These are phyloP conservation scores for Priceomyces haplophilus DNA, from an alignment of 805 yeast genomes.

Conservation along the genomic window DNA sequence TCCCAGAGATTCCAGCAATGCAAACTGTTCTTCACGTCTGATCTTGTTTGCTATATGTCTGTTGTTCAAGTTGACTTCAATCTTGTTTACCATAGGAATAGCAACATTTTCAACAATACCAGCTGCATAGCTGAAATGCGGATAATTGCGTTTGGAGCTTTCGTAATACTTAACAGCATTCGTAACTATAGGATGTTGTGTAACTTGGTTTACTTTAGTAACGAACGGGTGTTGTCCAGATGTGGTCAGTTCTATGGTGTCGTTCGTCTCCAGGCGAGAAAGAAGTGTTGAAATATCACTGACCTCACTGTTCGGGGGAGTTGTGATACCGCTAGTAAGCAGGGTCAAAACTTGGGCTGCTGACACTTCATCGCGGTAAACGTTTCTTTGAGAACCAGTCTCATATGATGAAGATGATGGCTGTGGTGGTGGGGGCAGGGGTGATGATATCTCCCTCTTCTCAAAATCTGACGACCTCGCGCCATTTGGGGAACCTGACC, in stretches of 20 bases:
- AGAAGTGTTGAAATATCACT: neutral
- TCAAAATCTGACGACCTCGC: no score
- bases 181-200: constrained; percentile 42
- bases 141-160: constrained; percentile 42
- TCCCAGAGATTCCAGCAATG: constrained; percentile 6
- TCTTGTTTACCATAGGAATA: constrained; percentile 48
- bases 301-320: constrained; percentile 13
- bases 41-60: constrained; percentile 29
- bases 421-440: neutral
- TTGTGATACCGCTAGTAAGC: constrained; percentile 24
- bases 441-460: neutral
- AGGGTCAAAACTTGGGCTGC: constrained; percentile 44
- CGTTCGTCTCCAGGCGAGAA: constrained; percentile 2
- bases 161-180: constrained; percentile 50
- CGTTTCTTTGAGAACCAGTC: neutral
- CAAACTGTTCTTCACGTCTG: neutral
- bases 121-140: constrained; percentile 57
- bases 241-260: neutral
- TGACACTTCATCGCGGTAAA: constrained; percentile 20
- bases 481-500: no score
- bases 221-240: constrained; percentile 36
- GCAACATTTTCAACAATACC: constrained; percentile 58
- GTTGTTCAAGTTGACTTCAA: constrained; percentile 44
- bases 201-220: constrained; percentile 34
- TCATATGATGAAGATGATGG: no score